Percentiles rank a stretch among this genome's conserved stretches.
These are phyloP conservation scores for Quercus gilva DNA, from an alignment of 306 rosid genomes.

Conservation along the genomic window DNA sequence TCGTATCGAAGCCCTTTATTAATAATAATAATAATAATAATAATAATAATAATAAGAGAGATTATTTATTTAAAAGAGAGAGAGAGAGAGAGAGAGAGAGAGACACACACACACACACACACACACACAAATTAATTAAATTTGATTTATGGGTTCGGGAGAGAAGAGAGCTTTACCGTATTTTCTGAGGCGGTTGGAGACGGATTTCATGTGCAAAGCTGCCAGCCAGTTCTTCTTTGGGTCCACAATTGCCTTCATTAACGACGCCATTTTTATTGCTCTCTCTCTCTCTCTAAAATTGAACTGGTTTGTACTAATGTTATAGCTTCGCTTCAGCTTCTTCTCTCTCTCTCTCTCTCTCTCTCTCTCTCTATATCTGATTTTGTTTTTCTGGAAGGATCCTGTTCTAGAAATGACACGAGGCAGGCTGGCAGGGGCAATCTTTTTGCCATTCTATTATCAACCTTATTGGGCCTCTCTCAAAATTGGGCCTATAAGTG, in stretches of 20 bases:
- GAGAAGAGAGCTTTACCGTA: conserved; percentile 44
- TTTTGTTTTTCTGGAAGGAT: neutral
- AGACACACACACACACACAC: too few relatives aligned
- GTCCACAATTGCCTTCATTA: conserved; percentile 57
- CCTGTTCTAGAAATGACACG: neutral
- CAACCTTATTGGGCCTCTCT: too few relatives aligned
- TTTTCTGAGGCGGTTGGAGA: conserved; percentile 70
- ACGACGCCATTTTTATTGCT: conserved; percentile 51
- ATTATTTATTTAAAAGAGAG: too few relatives aligned
- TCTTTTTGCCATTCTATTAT: neutral
- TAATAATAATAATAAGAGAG: too few relatives aligned
- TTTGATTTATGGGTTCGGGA: conserved; percentile 35
- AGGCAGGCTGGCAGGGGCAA: too few relatives aligned
- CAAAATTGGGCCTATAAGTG: neutral
- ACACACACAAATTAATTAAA: neutral
- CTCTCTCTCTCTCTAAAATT: neutral
- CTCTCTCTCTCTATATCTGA: too few relatives aligned
- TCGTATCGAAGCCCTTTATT: conserved; percentile 83
- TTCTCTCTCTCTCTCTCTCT: too few relatives aligned
- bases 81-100: neutral
- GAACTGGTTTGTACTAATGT: too few relatives aligned
- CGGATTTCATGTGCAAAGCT: conserved; percentile 75
- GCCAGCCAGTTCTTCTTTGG: conserved; percentile 90
- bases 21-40: too few relatives aligned
- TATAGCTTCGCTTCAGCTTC: too few relatives aligned